phyloP scores from a whole-genome alignment of 208 protist species.

The Leishmania tarentolae region DNA sequence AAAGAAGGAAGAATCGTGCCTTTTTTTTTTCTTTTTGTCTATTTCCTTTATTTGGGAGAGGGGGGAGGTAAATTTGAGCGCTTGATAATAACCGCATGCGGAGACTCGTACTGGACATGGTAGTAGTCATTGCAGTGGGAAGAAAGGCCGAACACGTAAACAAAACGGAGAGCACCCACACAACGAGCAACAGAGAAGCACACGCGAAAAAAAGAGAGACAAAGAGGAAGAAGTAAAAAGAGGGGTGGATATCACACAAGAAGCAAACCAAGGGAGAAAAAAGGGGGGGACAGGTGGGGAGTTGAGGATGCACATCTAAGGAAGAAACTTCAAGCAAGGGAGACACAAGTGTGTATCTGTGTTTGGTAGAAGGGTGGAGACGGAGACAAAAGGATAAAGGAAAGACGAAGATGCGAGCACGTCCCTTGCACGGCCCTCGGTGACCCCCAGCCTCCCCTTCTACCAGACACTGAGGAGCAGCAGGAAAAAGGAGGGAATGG shows the following conservation, averaged over 20 bases:
- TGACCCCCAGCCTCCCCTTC: neutral
- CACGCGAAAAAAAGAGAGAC: neutral
- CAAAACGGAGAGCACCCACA: neutral
- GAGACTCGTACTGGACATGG: neutral
- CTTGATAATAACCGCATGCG: neutral
- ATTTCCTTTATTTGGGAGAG: neutral
- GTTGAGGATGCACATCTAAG: neutral
- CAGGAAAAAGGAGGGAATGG: constrained; percentile 1
- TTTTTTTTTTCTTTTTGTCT: neutral
- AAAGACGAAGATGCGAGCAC: neutral
- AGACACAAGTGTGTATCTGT: neutral
- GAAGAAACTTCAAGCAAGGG: neutral
- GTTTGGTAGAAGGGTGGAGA: neutral
- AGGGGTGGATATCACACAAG: neutral
- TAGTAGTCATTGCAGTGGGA: neutral
- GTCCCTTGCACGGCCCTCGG: neutral
- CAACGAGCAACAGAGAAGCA: neutral
- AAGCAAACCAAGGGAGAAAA: neutral
- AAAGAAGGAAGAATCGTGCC: neutral
- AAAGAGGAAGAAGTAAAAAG: neutral
- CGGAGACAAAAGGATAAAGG: constrained; percentile 12
- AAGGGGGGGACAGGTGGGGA: neutral
- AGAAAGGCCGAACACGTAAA: neutral
- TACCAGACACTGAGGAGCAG: neutral
- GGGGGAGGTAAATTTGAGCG: too few species aligned